A percentile compares a stretch with the other conserved stretches of the same genome.
Evolutionary conservation across 495 filamentous ascomycete species (phyloP).

Genomic region (Podospora fimiseda): DNA sequence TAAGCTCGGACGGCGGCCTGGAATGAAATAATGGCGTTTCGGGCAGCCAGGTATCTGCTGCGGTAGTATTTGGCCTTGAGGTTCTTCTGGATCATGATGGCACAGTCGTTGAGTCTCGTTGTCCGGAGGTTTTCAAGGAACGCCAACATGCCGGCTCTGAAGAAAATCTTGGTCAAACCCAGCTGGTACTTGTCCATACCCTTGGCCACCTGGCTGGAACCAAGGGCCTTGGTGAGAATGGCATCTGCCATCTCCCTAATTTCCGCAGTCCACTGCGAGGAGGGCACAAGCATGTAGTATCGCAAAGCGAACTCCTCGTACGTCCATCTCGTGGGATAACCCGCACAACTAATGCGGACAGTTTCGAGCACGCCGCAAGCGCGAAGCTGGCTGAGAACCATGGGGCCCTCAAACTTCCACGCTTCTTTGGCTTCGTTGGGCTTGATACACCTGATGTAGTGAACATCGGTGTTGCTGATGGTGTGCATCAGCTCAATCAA

Average conservation of each 20-base stretch:
- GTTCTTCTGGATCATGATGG: conserved; percentile 99
- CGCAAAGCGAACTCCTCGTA: conserved; percentile 97
- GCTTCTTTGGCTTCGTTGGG: conserved; percentile 95
- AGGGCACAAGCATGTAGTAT: conserved; percentile 98
- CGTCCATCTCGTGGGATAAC: conserved; percentile 97
- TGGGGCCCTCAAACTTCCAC: conserved; percentile 98
- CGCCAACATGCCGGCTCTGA: conserved; percentile 96
- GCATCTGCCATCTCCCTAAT: conserved; percentile 89
- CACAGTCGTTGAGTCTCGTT: conserved; percentile 82
- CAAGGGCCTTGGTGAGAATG: conserved; percentile 86
- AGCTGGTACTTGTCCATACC: conserved; percentile 93
- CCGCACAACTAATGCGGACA: conserved; percentile 94
- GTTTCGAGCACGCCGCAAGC: conserved; percentile 99
- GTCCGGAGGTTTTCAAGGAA: conserved; percentile 94
- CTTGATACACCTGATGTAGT: conserved; percentile 99
- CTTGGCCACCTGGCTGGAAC: conserved; percentile 57
- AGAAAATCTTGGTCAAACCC: conserved; percentile 97
- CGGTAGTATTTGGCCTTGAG: conserved; percentile 91
- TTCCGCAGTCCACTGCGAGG: conserved; percentile 83
- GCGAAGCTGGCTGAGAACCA: conserved; percentile 95
- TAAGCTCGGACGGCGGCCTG: conserved; percentile 71
- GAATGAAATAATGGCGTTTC: conserved; percentile 69
- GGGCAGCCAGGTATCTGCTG: conserved; percentile 81
- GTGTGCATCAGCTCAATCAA: conserved; percentile 97
- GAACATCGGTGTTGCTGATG: conserved; percentile 95